Evolutionary conservation across 495 filamentous ascomycete genomes (phyloP).

Genomic region (Parathielavia appendiculata): DNA sequence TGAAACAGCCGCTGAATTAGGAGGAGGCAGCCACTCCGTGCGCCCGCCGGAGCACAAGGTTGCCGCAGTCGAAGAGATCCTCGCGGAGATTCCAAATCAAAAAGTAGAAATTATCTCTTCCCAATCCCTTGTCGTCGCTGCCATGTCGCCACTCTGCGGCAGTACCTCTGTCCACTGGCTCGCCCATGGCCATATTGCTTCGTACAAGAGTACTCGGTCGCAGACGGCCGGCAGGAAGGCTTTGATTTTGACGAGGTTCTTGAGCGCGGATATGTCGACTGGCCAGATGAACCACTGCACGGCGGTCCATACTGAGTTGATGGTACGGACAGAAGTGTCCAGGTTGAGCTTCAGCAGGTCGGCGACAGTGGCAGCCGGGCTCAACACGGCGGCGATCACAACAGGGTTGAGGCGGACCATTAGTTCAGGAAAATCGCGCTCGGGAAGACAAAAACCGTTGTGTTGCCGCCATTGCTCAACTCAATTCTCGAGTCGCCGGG

Average conservation of each 20-base stretch:
- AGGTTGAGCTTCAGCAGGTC: neutral
- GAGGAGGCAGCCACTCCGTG: neutral
- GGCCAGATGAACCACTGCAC: neutral
- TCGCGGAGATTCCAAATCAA: neutral
- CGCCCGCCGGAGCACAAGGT: constrained; percentile 1
- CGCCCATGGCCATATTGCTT: too few relatives aligned
- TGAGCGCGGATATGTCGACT: neutral
- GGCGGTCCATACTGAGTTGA: neutral
- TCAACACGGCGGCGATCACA: neutral
- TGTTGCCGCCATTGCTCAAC: neutral
- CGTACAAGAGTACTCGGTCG: neutral
- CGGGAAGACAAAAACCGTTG: neutral
- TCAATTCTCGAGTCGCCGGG: neutral
- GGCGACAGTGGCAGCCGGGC: neutral
- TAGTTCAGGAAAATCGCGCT: neutral
- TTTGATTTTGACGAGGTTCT: neutral
- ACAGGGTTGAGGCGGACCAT: neutral
- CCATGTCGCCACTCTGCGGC: neutral
- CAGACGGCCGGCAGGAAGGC: neutral
- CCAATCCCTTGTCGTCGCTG: neutral
- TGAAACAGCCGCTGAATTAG: neutral
- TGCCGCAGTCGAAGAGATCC: neutral
- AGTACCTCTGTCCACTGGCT: too few relatives aligned
- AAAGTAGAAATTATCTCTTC: neutral
- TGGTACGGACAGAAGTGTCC: neutral